Conservation (phyloP, 2,329 filamentous ascomycete species). For the Mariannaea sp. region DNA sequence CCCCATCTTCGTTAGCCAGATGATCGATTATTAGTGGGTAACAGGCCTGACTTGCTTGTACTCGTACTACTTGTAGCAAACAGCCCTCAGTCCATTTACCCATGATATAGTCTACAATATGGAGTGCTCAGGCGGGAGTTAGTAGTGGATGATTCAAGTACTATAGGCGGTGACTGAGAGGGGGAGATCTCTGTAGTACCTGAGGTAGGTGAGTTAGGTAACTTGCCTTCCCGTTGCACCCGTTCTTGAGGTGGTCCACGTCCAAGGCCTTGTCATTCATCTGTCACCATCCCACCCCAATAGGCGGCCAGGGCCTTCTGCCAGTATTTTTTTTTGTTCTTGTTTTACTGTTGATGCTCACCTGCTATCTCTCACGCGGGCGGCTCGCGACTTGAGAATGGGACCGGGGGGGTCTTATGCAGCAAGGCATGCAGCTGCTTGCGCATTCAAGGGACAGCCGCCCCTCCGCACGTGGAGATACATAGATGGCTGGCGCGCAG, state of each 20-base stretch:
- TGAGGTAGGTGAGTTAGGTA: too few species aligned
- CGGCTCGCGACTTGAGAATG: background rate
- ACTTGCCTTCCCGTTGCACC: too few species aligned
- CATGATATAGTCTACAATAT: too few species aligned
- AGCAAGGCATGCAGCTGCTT: conserved; percentile 8
- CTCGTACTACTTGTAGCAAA: too few species aligned
- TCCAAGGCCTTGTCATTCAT: background rate
- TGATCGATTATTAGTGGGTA: background rate
- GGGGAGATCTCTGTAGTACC: too few species aligned
- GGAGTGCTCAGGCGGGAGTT: too few species aligned
- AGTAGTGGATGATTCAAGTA: too few species aligned
- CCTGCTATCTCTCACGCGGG: background rate
- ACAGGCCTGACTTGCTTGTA: too few species aligned
- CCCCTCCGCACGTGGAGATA: conserved; percentile 27
- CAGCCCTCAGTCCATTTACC: too few species aligned
- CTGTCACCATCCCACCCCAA: background rate
- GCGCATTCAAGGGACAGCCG: conserved; percentile 10
- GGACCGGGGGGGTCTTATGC: background rate
- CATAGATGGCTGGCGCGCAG: conserved; percentile 15
- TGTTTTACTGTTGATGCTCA: background rate
- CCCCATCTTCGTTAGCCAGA: background rate
- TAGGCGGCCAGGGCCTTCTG: background rate
- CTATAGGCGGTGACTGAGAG: too few species aligned
- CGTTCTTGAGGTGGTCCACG: too few species aligned
- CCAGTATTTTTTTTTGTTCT: too few species aligned